These are phyloP conservation scores for Carex littledalei DNA, from an alignment of 176 grass and related monocot genomes.

Conservation along the genomic window DNA sequence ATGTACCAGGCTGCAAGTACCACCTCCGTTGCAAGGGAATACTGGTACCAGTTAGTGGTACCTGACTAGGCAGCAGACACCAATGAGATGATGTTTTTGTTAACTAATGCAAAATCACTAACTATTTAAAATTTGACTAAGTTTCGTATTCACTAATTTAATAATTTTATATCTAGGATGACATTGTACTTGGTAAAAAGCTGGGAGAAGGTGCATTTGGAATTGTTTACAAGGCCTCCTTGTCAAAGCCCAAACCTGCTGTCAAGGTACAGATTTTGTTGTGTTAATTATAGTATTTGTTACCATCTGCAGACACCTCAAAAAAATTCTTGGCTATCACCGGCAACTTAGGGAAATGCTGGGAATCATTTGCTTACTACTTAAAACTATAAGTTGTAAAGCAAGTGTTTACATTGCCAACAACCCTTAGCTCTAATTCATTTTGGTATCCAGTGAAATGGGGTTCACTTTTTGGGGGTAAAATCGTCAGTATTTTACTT, in stretches of 20 bases:
- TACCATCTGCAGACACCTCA: not conserved
- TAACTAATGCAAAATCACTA: not conserved
- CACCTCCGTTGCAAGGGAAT: not conserved
- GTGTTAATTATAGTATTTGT: not conserved
- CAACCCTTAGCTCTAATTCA: not conserved
- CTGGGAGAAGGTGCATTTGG: conserved; percentile 89
- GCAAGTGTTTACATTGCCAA: too few relatives aligned
- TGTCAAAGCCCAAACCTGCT: conserved; percentile 51
- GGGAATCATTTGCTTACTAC: not conserved
- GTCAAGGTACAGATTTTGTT: conserved; percentile 48
- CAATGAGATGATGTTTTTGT: not conserved
- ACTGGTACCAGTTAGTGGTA: not conserved
- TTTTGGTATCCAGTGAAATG: not conserved
- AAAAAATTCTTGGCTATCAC: not conserved
- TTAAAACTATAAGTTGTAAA: not conserved
- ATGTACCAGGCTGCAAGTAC: not conserved
- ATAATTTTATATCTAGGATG: conserved; percentile 39
- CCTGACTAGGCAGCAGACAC: not conserved
- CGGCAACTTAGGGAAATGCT: not conserved
- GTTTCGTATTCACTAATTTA: conserved; percentile 5
- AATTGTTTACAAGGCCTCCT: conserved; percentile 77
- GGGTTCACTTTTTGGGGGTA: not conserved
- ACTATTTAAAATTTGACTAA: not conserved
- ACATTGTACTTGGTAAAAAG: conserved; percentile 85
- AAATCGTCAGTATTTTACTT: not conserved